Base-by-base conservation (phyloP, 495 filamentous ascomycete species). In the Xylaria curta region DNA sequence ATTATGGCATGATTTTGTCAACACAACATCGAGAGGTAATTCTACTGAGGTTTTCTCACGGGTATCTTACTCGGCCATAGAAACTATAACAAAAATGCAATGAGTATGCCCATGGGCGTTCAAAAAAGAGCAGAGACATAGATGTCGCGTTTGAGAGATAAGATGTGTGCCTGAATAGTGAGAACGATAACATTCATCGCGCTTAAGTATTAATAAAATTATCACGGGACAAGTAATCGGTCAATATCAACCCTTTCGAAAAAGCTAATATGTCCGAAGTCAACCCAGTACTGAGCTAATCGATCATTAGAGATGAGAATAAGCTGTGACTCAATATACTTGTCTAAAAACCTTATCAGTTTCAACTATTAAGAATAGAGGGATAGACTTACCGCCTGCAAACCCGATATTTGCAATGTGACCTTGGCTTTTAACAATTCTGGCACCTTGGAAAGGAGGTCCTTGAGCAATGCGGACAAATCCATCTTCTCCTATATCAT, bases 201-300 rank as follows among this genome's bases (percentile, higher is more conserved):
- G 6, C 19, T 12, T 8, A 6, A 5, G 40, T 28, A 40, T 53
- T 49, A 10, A 26, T 4, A 21, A 1, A 61, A 31, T 49, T 71
- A 76, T 66, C 62, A 73, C 15, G 78, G 79, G 21, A 76, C 76
- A 44, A 87, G 71, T 13, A 88, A 86, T 66, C 81, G 67, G 65
- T 95, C 91, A 72, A 97, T 89, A 76, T 97, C 85, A 31, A 97
- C 90, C 63, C 95, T 87, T 68, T 91, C 85, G 75, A 91, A 96
- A 76, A 89, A 95, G 47, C 89, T 94, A 69, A 97, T 92, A 73
- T 95, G 92, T 0, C 91, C 90, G 82, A 94, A 91, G 5, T 80
- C 81, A 60, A 89, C 84, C 95, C 95, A 98, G 79, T 94, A 92
- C 74, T 95, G 92, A 1, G 93, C 95, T 60, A 97, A 80, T 63